These are phyloP conservation scores for Colletotrichum limetticola DNA, from an alignment of 2,329 filamentous ascomycete genomes.

Conservation along the genomic window DNA sequence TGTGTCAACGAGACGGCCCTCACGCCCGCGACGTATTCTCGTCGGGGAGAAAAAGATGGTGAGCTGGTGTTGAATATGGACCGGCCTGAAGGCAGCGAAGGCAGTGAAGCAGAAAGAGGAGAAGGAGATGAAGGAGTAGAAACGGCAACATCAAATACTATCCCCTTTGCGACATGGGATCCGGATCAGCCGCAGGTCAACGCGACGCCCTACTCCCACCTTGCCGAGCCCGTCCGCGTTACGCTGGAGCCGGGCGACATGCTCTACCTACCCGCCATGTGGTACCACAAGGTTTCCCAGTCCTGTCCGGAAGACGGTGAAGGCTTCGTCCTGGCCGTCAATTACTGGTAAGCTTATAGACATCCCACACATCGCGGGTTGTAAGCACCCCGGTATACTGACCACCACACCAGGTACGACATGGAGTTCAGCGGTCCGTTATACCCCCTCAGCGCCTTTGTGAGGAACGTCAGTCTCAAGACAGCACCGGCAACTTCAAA, in stretches of 20 bases:
- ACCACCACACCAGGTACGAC: slow-evolving; percentile 71
- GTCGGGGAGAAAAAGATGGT: slow-evolving; percentile 43
- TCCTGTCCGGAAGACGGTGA: slow-evolving; percentile 74
- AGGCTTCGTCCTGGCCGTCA: slow-evolving; percentile 80
- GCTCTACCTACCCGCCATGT: slow-evolving; percentile 84
- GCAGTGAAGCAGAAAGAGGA: slow-evolving; percentile 36
- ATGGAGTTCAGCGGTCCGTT: slow-evolving; percentile 80
- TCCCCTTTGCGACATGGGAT: slow-evolving; percentile 82
- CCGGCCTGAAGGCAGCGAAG: slow-evolving; percentile 47
- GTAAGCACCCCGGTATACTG: background rate
- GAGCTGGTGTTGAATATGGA: slow-evolving; percentile 39
- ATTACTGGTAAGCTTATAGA: slow-evolving; percentile 73
- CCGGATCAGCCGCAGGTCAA: slow-evolving; percentile 66
- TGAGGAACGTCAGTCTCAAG: slow-evolving; percentile 50
- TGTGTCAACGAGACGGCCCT: slow-evolving; percentile 75
- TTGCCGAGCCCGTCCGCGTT: slow-evolving; percentile 72
- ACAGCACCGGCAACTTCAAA: background rate
- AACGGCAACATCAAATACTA: slow-evolving; percentile 39
- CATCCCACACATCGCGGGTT: background rate
- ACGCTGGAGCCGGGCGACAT: slow-evolving; percentile 80
- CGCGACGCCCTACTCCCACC: slow-evolving; percentile 67
- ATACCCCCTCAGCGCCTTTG: slow-evolving; percentile 70
- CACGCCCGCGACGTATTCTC: slow-evolving; percentile 66
- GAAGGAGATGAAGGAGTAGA: slow-evolving; percentile 42
- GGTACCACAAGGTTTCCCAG: slow-evolving; percentile 85